Base-by-base conservation (phyloP, 2,329 filamentous ascomycete genomes). In the Pestalotiopsis sp. region DNA sequence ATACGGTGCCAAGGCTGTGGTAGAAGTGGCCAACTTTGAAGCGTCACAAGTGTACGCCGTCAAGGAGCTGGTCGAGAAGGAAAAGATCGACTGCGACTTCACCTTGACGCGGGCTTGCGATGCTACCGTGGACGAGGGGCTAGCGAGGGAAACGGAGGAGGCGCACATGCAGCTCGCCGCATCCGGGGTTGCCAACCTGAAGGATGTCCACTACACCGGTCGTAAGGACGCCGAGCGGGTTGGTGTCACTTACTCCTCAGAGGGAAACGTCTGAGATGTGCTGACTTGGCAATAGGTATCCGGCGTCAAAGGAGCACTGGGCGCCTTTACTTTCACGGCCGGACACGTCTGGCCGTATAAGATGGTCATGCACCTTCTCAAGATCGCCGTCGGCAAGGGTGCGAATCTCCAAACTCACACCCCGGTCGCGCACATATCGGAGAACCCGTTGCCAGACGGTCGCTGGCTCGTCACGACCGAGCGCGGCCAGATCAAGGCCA, bases 61-160 rank as follows among this genome's bases (percentile, higher is more conserved):
- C 27, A 77, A 80, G 63, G 72, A 75, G 2, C 72, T 81, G 4
- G 72, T 82, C 13, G 75, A 79, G 17, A 74, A 73, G 49, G 79
- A 82, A 58, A 72, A 74, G 0, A 79, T 82, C 20, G 79, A 81
- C 17, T 82, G 81, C 61, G 80, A 82, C 36, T 78, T 81, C 27
- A 73, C 73, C 2, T 69, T 82, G 2, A 79, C 78, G 1, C 72
- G 77, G 17, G 75, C 75, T 0, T 71, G 78, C 25, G 81, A 82
- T 69, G 79, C 80, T 2, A 76, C 78, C 65, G 71, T 79, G 23
- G 75, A 77, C 49, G 67, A 75, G 13, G 70, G 69, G 17, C 73
- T 77, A 13, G 77, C 75, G 1, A 71, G 76, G 17, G 76, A 74
- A 38, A 61, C 61, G 55, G 61, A 68, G 49, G 66, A 58, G 60